These are phyloP conservation scores for Candida tropicalis DNA, from an alignment of 1,139 yeast genomes.

Conservation along the genomic window DNA sequence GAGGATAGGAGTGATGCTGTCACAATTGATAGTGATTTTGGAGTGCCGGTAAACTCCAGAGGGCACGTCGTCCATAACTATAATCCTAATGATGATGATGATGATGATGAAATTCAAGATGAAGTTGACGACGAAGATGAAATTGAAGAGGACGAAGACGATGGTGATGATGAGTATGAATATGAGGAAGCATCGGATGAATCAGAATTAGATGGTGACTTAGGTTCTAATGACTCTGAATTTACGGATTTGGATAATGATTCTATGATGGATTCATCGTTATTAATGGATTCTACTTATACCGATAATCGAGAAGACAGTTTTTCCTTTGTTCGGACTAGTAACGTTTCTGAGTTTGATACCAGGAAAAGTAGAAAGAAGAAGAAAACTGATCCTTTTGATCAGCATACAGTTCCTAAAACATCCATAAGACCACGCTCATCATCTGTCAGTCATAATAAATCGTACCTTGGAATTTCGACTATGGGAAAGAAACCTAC, in stretches of 20 bases:
- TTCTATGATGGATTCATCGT: slow-evolving; percentile 38
- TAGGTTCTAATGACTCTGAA: slow-evolving; percentile 40
- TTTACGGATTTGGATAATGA: slow-evolving; percentile 49
- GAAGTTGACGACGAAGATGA: slow-evolving; percentile 20
- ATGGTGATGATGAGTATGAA: slow-evolving; percentile 14
- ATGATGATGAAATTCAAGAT: slow-evolving; percentile 14
- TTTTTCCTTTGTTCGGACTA: slow-evolving; percentile 14
- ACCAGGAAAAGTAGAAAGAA: slow-evolving; percentile 22
- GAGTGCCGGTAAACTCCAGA: slow-evolving; percentile 27
- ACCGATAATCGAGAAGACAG: slow-evolving; percentile 13
- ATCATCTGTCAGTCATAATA: slow-evolving; percentile 10
- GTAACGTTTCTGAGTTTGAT: slow-evolving; percentile 14
- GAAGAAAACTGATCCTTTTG: slow-evolving; percentile 23
- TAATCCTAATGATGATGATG: neutral
- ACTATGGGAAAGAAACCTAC: slow-evolving; percentile 12
- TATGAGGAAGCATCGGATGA: slow-evolving; percentile 21
- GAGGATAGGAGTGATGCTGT: slow-evolving; percentile 19
- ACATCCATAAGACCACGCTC: slow-evolving; percentile 11
- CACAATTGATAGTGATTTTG: slow-evolving; percentile 39
- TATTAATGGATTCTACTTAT: slow-evolving; percentile 29
- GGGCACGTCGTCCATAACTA: slow-evolving; percentile 20
- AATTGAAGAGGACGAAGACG: slow-evolving; percentile 16
- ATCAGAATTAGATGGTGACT: slow-evolving; percentile 15
- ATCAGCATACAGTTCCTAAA: slow-evolving; percentile 21
- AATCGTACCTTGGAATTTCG: slow-evolving; percentile 6